Conservation (phyloP, 164 flowering plant genomes). For the Vitis vinifera region DNA sequence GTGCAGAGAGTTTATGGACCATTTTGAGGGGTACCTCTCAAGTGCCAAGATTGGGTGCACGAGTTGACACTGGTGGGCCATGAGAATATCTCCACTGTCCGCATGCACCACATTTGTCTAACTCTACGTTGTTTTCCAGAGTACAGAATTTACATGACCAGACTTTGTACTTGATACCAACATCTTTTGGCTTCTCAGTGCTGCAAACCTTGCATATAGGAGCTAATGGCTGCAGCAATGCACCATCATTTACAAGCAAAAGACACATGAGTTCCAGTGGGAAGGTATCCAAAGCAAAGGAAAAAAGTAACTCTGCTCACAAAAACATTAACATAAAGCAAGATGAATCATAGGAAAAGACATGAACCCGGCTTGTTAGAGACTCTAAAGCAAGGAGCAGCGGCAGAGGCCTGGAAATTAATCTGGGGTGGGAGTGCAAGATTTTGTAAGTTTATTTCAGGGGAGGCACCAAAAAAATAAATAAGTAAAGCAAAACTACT, state of each 20-base stretch:
- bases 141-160: slow-evolving; percentile 96
- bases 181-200: slow-evolving; percentile 55
- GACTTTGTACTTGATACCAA: slow-evolving; percentile 35
- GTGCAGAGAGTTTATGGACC: too few species aligned
- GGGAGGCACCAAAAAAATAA: too few species aligned
- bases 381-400: too few species aligned
- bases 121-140: slow-evolving; percentile 59
- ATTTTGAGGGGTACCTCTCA: slow-evolving; percentile 25
- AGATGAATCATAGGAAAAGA: too few species aligned
- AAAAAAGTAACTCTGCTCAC: too few species aligned
- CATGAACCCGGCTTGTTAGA: too few species aligned
- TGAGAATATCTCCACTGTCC: slow-evolving; percentile 90
- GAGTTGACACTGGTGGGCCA: slow-evolving; percentile 61
- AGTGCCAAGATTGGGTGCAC: slow-evolving; percentile 59
- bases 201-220: slow-evolving; percentile 66
- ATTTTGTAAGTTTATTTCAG: too few species aligned
- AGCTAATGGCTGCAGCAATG: slow-evolving; percentile 61
- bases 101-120: slow-evolving; percentile 82
- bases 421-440: too few species aligned
- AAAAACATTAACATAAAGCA: too few species aligned
- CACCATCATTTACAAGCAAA: too few species aligned
- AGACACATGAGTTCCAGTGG: neutral
- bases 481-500: too few species aligned
- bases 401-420: too few species aligned
- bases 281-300: neutral